Evolutionary conservation across 768 basidiomycete genomes (phyloP).

Genomic region (Chiua virens): DNA sequence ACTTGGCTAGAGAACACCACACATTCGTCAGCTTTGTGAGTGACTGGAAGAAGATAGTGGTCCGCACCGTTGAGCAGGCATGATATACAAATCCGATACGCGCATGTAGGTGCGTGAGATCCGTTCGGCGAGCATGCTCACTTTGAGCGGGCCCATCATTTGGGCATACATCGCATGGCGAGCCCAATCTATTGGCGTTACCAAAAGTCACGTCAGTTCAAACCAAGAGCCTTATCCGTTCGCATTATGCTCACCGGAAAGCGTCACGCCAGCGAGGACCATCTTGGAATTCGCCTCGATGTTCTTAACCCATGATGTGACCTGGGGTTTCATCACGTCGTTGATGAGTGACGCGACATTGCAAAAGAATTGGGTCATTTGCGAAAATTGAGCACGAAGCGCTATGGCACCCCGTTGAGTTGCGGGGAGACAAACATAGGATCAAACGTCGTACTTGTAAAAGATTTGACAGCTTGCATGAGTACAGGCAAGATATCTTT

Average conservation of each 20-base stretch:
- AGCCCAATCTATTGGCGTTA: conserved; percentile 6
- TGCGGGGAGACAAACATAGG: too few relatives aligned
- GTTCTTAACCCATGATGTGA: conserved; percentile 14
- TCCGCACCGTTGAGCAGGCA: conserved; percentile 20
- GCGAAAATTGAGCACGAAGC: conserved; percentile 19
- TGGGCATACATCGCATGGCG: conserved; percentile 21
- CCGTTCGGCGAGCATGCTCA: conserved; percentile 22
- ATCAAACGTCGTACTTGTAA: conserved; percentile 8
- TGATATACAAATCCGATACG: conserved; percentile 21
- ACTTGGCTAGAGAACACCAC: conserved; percentile 7
- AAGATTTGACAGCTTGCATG: conserved; percentile 17
- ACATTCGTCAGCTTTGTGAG: not conserved
- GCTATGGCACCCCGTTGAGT: not conserved
- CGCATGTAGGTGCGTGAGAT: conserved; percentile 18
- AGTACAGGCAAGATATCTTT: conserved; percentile 18
- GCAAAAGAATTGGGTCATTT: conserved; percentile 18
- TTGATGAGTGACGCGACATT: conserved; percentile 18
- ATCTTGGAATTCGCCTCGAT: conserved; percentile 14
- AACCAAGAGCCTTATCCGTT: not conserved
- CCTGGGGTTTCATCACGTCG: conserved; percentile 21
- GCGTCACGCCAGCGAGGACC: conserved; percentile 18
- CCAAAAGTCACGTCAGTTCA: not conserved
- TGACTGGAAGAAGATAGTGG: not conserved
- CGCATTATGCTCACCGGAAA: conserved; percentile 1
- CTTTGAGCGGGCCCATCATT: conserved; percentile 24